A percentile compares a stretch with the other conserved stretches of the same genome.
Conservation (phyloP, 768 basidiomycete species). For the Collybia nuda region DNA sequence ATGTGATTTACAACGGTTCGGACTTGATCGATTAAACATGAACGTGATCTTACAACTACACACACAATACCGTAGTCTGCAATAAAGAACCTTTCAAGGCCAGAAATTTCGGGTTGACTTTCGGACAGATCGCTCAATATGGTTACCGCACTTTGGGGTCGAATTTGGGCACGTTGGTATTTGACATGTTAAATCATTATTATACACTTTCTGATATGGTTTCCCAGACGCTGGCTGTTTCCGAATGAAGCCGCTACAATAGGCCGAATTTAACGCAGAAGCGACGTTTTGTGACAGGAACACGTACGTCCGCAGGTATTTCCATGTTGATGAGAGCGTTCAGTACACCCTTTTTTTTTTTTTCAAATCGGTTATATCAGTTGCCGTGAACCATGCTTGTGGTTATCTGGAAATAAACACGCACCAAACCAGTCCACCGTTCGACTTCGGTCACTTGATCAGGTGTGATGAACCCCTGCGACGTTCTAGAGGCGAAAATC, state of each 20-base stretch:
- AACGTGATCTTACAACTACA: no score
- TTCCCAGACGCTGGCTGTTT: slow-evolving; percentile 61
- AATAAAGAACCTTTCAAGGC: no score
- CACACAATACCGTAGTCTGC: no score
- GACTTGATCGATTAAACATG: background rate
- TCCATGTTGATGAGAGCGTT: slow-evolving; percentile 50
- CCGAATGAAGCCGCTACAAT: slow-evolving; percentile 50
- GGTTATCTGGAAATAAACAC: slow-evolving; percentile 5
- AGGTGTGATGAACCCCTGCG: slow-evolving; percentile 75
- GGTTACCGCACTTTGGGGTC: slow-evolving; percentile 2
- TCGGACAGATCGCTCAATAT: no score
- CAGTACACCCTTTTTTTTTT: slow-evolving; percentile 50
- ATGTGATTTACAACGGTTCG: slow-evolving; percentile 9
- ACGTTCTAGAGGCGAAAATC: slow-evolving; percentile 76
- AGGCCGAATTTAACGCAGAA: background rate
- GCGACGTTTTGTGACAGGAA: slow-evolving; percentile 1
- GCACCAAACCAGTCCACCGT: slow-evolving; percentile 54
- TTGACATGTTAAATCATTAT: slow-evolving; percentile 6
- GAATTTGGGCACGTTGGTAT: slow-evolving; percentile 7
- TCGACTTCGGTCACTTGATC: slow-evolving; percentile 59
- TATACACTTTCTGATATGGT: slow-evolving; percentile 12
- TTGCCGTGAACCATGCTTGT: background rate
- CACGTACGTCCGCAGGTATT: slow-evolving; percentile 52
- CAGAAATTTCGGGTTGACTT: no score
- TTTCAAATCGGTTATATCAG: slow-evolving; percentile 9